Base-by-base conservation (phyloP, 768 basidiomycete genomes). In the Pholiota conissans region DNA sequence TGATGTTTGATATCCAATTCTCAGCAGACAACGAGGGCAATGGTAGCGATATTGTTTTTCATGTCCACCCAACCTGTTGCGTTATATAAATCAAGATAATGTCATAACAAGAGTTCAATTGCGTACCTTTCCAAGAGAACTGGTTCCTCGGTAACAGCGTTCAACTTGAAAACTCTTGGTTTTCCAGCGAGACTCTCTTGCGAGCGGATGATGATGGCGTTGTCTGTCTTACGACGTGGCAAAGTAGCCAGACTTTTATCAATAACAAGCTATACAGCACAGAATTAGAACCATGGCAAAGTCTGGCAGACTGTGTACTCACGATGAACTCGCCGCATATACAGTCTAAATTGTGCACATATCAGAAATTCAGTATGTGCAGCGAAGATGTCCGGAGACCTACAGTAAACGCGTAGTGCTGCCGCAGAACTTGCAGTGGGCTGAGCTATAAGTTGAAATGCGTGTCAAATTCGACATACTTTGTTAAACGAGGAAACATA, bases 321-420 rank as follows among this genome's bases (percentile, higher is more conserved):
- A 90, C 90, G 67, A 92, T 85, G 65, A 91, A 92, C 71, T 93
- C 91, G 69, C 91, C 90, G 71, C 91, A 93, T 57, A 93, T 86
- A 67, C 91, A 93, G 70, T 93, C 90, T 92, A 68, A 57, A 54
- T 3, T 16, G 8, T 30, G 20, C 18, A n/a, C 14, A 29, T 26
- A 47, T 54, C 48, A 49, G 45, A 48, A 28, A 30, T 28, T 3
- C 42, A 20, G 20, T 6, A 10, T 46, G 29, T 22, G 40, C 30
- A 24, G 52, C 18, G 22, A 46, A 32, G 29, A n/a, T 22, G 49
- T 11, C 61, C 53, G 58, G 53, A 14, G 49, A 75, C 86, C 71
- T 71, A 91, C 90, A 93, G 70, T 93, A 93, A 52, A 92, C 89
- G 71, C 86, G 86, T 58, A 93, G 79, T 40, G 89, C 82, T 49